These are phyloP conservation scores for Tricholoma sp. DNA, from an alignment of 768 basidiomycete genomes.

Conservation along the genomic window DNA sequence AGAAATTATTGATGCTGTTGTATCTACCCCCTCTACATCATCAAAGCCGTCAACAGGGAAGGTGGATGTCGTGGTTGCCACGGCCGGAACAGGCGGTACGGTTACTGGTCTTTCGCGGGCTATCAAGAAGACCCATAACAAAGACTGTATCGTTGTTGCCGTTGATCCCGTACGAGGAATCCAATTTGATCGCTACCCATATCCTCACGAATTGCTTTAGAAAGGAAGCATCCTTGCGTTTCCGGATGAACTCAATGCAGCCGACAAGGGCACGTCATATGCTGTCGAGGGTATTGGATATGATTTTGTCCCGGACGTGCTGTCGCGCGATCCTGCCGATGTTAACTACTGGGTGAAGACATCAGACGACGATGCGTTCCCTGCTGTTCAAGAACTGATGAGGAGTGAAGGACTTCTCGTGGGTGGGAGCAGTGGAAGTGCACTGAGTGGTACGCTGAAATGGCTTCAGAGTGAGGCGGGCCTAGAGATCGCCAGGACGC, in stretches of 20 bases:
- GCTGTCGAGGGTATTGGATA: slow-evolving; percentile 96
- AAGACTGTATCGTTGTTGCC: slow-evolving; percentile 70
- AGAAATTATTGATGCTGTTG: slow-evolving; percentile 83
- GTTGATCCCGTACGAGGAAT: slow-evolving; percentile 73
- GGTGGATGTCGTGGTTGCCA: slow-evolving; percentile 78
- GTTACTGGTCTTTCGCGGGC: slow-evolving; percentile 83
- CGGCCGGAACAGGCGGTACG: slow-evolving; percentile 95
- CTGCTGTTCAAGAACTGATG: slow-evolving; percentile 71
- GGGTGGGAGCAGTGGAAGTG: slow-evolving; percentile 91
- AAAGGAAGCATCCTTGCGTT: slow-evolving; percentile 84
- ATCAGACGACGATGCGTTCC: slow-evolving; percentile 75
- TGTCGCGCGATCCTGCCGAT: slow-evolving; percentile 54
- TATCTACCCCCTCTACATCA: slow-evolving; percentile 56
- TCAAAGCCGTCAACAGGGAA: slow-evolving; percentile 60
- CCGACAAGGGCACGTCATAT: slow-evolving; percentile 51
- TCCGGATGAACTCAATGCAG: slow-evolving; percentile 59
- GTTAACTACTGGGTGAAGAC: slow-evolving; percentile 88
- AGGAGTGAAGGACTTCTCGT: slow-evolving; percentile 83
- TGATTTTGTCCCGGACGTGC: slow-evolving; percentile 86
- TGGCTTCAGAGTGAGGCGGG: slow-evolving; percentile 78
- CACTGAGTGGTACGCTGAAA: slow-evolving; percentile 67
- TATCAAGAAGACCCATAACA: slow-evolving; percentile 75
- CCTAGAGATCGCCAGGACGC: slow-evolving; percentile 50
- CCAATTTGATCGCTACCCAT: background rate
- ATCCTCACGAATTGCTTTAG: slow-evolving; percentile 30